Evolutionary conservation across 2,329 filamentous ascomycete genomes (phyloP), one percentile per base, ranked within the genome.

Genomic region (Sclerotinia trifoliorum): DNA sequence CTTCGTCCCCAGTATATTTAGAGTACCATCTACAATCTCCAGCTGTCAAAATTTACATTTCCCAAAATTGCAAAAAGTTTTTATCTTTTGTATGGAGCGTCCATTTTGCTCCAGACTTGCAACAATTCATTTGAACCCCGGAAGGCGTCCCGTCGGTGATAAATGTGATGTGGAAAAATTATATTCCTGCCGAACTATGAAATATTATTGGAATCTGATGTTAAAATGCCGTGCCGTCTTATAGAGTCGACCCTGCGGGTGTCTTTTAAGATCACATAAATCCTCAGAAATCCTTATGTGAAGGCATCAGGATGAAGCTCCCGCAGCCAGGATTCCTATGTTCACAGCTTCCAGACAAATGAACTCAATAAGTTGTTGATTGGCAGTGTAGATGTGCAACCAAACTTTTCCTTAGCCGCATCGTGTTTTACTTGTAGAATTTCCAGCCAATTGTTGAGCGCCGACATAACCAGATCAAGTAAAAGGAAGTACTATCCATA

Each of bases 41-140:
- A n/a, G 2, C 11, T 19, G 24, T 35, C 35, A 61, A 5, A n/a
- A 5, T 17, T 46, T 49, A 32, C 29, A 32, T 32, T 49, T 48
- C 6, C 11, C n/a, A 3, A 15, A 32, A 35, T 49, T 32, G 26
- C 19, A 15, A 35, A 61, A 49, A 49, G 44, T 49, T 61, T 17
- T 13, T 1, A 49, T 32, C 49, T 61, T 49, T 49, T 61, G 58
- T 61, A 61, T 49, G 58, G 26, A 44, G 5, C 8, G 10, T 21
- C 17, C 48, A 49, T 11, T 17, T 35, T 10, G 44, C 11, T 17
- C 10, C 26, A 61, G 58, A 49, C 21, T 21, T 61, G 58, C 58
- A 61, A 61, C 58, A 61, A 32, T 17, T 7, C 58, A 44, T 44
- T 61, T 24, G 44, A 35, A 61, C 21, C 44, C 26, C 58, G 58